phyloP scores from a whole-genome alignment of 257 asterid genomes.

The Nicotiana tabacum region DNA sequence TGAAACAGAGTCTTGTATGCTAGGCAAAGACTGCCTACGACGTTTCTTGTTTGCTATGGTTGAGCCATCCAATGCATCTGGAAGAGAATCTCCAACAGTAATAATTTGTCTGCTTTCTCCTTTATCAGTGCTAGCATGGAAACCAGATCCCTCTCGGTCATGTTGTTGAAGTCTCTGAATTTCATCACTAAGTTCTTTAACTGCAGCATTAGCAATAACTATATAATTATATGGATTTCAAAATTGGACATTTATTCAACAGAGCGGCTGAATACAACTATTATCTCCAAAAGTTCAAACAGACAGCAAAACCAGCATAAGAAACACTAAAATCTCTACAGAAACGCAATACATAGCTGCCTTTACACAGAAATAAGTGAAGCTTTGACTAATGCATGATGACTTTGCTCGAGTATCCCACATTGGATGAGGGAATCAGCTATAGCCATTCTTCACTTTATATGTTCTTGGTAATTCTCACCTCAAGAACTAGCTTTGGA shows the following conservation, averaged over 20 bases:
- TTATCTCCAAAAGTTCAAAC: not conserved
- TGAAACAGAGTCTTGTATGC: conserved; percentile 17
- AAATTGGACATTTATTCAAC: not conserved
- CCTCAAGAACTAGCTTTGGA: not conserved
- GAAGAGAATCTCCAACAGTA: conserved; percentile 29
- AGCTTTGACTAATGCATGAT: not conserved
- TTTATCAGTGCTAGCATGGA: conserved; percentile 25
- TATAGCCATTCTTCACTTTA: not conserved
- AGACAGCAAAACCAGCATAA: not conserved
- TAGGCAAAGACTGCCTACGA: conserved; percentile 16
- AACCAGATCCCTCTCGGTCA: conserved; percentile 18
- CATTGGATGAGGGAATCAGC: not conserved
- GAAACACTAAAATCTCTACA: not conserved
- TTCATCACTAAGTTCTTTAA: conserved; percentile 50
- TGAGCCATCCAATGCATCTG: conserved; percentile 9
- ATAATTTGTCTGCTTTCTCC: conserved; percentile 20
- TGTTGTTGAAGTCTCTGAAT: conserved; percentile 45
- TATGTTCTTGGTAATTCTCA: not conserved
- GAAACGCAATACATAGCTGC: not conserved
- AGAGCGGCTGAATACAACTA: not conserved
- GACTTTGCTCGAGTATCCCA: not conserved
- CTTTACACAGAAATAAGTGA: not conserved
- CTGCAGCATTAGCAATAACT: conserved; percentile 28
- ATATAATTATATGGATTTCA: not conserved
- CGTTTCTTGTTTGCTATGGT: conserved; percentile 31